A percentile compares a stretch with the other conserved stretches of the same genome.
Conservation (phyloP, 495 filamentous ascomycete genomes). For the Aspergillus sclerotioniger region DNA sequence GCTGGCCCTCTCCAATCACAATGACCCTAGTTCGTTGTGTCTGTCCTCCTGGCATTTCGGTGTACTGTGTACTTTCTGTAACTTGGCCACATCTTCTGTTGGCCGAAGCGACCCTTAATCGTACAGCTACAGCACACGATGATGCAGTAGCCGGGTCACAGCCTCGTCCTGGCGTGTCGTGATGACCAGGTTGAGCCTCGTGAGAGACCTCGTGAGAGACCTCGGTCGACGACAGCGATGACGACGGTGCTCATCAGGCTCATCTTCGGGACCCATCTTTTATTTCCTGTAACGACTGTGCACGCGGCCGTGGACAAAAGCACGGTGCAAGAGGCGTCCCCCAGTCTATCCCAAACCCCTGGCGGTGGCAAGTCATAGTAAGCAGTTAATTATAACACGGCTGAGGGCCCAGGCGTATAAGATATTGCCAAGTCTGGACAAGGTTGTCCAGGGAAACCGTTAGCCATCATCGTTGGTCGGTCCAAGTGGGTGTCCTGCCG, state of each 20-base stretch:
- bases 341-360: slow-evolving; percentile 9
- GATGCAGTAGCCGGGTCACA: not conserved
- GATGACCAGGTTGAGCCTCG: not conserved
- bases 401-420: slow-evolving; percentile 3
- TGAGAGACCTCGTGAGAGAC: not conserved
- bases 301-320: not conserved
- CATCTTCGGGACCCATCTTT: not conserved
- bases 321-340: slow-evolving; percentile 9
- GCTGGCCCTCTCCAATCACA: not conserved
- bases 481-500: slow-evolving; percentile 1
- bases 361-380: slow-evolving; percentile 16
- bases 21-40: not conserved
- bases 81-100: not conserved
- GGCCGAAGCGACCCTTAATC: not conserved
- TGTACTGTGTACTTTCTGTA: not conserved
- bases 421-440: slow-evolving; percentile 16
- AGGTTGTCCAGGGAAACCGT: slow-evolving; percentile 16
- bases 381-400: not conserved
- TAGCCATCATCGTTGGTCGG: slow-evolving; percentile 9
- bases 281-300: not conserved
- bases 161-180: slow-evolving; percentile 4
- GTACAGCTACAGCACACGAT: not conserved
- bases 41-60: no score
- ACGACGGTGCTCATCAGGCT: not conserved
- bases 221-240: not conserved